A percentile compares a stretch with the other conserved stretches of the same genome.
Conservation (phyloP, 495 filamentous ascomycete genomes). For the Rusavskia elegans region DNA sequence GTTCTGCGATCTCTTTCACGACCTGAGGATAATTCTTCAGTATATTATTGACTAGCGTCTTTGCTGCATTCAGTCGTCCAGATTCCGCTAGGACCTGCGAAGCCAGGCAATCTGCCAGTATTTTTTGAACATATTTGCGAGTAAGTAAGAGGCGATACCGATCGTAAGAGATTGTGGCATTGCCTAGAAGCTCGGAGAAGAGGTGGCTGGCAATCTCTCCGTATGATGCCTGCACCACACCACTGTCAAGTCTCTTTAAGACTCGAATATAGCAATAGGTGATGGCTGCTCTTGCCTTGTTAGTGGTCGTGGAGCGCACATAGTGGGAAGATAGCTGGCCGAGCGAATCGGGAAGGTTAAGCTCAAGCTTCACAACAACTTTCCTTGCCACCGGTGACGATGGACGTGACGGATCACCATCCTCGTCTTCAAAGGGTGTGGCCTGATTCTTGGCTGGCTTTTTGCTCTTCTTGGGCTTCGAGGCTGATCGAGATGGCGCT, state of each 20-base stretch:
- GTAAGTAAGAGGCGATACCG: constrained; percentile 78
- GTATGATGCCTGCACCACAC: constrained; percentile 65
- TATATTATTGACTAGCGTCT: constrained; percentile 67
- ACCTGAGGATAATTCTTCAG: constrained; percentile 92
- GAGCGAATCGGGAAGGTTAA: constrained; percentile 67
- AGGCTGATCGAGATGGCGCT: constrained; percentile 33
- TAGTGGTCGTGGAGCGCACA: constrained; percentile 60
- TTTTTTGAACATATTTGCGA: constrained; percentile 66
- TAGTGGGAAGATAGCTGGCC: constrained; percentile 73
- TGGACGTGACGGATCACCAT: constrained; percentile 54
- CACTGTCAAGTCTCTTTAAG: constrained; percentile 56
- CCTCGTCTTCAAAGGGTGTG: constrained; percentile 56
- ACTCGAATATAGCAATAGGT: constrained; percentile 75
- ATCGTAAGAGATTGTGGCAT: constrained; percentile 61
- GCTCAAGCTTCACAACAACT: constrained; percentile 45
- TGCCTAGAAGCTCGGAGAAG: constrained; percentile 62
- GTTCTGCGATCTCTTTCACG: constrained; percentile 79
- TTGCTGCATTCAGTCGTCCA: constrained; percentile 68
- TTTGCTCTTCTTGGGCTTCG: constrained; percentile 60
- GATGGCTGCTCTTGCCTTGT: constrained; percentile 66
- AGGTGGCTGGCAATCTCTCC: constrained; percentile 65
- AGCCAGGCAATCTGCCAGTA: constrained; percentile 74
- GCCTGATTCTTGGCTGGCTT: constrained; percentile 54
- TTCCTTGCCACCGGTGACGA: constrained; percentile 61
- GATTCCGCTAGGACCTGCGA: constrained; percentile 71